These are phyloP conservation scores for Hypoxylon sp. DNA, from an alignment of 2,329 filamentous ascomycete genomes.

Conservation along the genomic window DNA sequence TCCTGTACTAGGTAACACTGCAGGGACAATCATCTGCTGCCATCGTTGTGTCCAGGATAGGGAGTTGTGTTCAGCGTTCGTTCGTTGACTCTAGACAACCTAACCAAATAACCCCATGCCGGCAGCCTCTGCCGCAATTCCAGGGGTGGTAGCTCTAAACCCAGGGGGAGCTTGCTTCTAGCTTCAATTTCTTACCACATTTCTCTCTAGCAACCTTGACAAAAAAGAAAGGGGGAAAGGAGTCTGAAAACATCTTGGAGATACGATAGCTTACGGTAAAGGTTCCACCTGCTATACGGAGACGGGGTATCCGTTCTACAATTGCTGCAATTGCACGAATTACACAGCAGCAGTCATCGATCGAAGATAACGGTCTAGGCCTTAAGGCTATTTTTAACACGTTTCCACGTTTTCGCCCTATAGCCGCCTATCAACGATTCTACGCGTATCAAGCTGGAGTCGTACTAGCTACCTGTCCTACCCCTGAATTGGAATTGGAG, in stretches of 20 bases:
- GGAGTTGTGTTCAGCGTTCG: slow-evolving; percentile 41
- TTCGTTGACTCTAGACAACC: slow-evolving; percentile 32
- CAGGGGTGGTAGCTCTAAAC: slow-evolving; percentile 31
- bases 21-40: slow-evolving; percentile 43
- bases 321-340: slow-evolving; percentile 20
- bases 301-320: slow-evolving; percentile 29
- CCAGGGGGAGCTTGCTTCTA: slow-evolving; percentile 8
- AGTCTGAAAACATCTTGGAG: slow-evolving; percentile 17
- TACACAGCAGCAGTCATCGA: slow-evolving; percentile 21
- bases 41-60: slow-evolving; percentile 40
- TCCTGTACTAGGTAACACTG: slow-evolving; percentile 43
- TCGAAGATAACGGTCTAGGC: slow-evolving; percentile 37
- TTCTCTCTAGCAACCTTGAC: slow-evolving; percentile 23
- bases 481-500: slow-evolving; percentile 42
- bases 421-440: slow-evolving; percentile 39
- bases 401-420: slow-evolving; percentile 44
- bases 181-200: slow-evolving; percentile 17
- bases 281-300: slow-evolving; percentile 32
- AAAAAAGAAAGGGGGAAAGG: slow-evolving; percentile 12
- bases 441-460: slow-evolving; percentile 30
- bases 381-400: slow-evolving; percentile 43
- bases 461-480: slow-evolving; percentile 14
- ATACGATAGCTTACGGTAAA: slow-evolving; percentile 17
- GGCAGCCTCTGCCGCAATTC: slow-evolving; percentile 39
- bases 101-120: slow-evolving; percentile 31